phyloP scores from a whole-genome alignment of 2,329 filamentous ascomycete genomes.

The Helminthosporium solani region DNA sequence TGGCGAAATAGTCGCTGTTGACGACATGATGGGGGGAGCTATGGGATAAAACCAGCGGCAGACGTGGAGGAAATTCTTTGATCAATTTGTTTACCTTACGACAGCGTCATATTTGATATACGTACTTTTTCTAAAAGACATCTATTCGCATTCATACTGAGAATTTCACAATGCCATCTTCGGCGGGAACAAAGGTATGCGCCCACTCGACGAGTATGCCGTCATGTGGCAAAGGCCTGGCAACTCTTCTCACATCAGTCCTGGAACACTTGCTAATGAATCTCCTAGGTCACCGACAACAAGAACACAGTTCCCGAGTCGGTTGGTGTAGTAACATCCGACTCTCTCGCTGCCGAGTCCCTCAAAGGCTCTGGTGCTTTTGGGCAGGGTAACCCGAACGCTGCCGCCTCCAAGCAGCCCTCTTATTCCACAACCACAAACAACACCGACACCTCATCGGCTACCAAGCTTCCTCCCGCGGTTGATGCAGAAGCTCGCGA shows the following conservation, averaged over 20 bases:
- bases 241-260: no score
- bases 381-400: slow-evolving; percentile 57
- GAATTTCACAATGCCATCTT: slow-evolving; percentile 16
- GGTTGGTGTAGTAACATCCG: slow-evolving; percentile 63
- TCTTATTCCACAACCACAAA: slow-evolving; percentile 57
- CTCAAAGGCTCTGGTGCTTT: slow-evolving; percentile 61
- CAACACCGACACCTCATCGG: slow-evolving; percentile 57
- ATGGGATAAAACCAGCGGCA: no score
- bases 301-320: slow-evolving; percentile 62
- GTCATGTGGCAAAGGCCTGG: background rate
- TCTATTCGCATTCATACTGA: no score
- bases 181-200: slow-evolving; percentile 24
- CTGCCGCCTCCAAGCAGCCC: slow-evolving; percentile 51
- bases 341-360: slow-evolving; percentile 77
- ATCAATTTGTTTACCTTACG: no score
- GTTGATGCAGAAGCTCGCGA: slow-evolving; percentile 49
- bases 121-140: no score
- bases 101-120: no score
- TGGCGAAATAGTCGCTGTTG: background rate
- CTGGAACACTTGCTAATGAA: background rate
- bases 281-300: background rate
- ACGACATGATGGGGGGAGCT: background rate
- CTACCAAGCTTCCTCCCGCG: slow-evolving; percentile 53
- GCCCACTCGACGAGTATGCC: no score
- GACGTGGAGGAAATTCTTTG: no score